These are phyloP conservation scores for Chlorella sp. DNA, from an alignment of 139 green algal species.

Conservation along the genomic window DNA sequence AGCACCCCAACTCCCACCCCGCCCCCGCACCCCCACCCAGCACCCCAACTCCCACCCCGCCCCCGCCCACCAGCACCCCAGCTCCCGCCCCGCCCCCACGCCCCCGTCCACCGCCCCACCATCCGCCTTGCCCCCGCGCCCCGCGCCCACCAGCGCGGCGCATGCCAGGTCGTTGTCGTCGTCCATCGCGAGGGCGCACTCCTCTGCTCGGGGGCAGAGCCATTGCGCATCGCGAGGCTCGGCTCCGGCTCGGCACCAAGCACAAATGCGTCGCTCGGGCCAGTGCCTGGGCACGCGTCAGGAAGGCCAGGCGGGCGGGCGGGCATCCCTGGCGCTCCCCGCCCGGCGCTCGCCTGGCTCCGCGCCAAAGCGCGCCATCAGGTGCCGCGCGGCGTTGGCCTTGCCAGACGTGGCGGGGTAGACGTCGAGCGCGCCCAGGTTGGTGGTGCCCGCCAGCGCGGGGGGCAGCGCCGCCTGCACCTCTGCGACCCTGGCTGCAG, in stretches of 20 bases:
- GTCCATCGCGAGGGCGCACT: background rate
- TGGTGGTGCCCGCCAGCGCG: no score
- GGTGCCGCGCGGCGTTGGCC: conserved; percentile 51
- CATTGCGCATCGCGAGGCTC: background rate
- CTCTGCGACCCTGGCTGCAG: background rate
- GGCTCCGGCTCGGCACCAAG: conserved; percentile 34
- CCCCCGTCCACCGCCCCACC: no score
- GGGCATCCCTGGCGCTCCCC: no score
- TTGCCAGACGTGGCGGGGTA: conserved; percentile 76
- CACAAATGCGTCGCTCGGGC: no score
- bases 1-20: no score
- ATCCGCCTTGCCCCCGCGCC: no score
- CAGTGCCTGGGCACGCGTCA: no score
- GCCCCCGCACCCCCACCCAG: no score
- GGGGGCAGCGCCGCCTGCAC: conserved; percentile 35
- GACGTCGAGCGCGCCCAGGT: conserved; percentile 73
- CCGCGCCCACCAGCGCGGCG: conserved; percentile 5
- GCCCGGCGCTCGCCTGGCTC: conserved; percentile 11
- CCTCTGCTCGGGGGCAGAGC: background rate
- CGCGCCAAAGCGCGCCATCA: conserved; percentile 55
- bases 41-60: no score
- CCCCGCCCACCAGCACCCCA: no score
- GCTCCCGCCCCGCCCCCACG: no score
- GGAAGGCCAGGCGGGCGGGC: no score
- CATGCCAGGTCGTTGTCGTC: conserved; percentile 28